Evolutionary conservation across 202 grass and related monocot genomes (phyloP).

Genomic region (Digitaria exilis): DNA sequence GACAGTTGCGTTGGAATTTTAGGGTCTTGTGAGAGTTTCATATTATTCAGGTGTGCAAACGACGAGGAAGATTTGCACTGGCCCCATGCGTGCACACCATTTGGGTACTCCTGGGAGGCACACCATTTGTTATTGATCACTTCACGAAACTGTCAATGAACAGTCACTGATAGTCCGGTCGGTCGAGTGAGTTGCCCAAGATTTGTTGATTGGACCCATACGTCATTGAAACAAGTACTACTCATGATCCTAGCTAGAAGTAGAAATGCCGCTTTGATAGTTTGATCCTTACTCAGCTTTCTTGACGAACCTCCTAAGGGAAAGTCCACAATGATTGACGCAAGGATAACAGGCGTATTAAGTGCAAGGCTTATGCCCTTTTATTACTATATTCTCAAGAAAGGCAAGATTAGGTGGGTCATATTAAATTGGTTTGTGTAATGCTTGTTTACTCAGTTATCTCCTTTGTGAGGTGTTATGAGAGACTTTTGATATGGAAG

Average conservation of each 20-base stretch:
- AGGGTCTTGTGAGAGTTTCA: neutral
- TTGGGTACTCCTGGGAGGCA: too few relatives aligned
- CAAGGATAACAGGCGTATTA: slow-evolving; percentile 13
- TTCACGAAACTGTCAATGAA: neutral
- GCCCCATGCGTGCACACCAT: neutral
- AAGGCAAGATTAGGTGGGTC: slow-evolving; percentile 21
- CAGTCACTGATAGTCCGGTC: neutral
- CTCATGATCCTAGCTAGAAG: neutral
- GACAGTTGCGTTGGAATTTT: neutral
- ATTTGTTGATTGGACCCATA: neutral
- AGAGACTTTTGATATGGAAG: slow-evolving; percentile 3
- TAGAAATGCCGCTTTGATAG: neutral
- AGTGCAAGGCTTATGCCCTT: neutral
- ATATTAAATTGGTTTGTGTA: slow-evolving; percentile 14
- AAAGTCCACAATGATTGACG: slow-evolving; percentile 12
- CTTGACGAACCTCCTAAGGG: neutral
- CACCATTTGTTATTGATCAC: neutral
- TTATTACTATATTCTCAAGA: neutral
- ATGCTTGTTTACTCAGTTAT: slow-evolving; percentile 22
- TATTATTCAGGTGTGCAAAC: neutral
- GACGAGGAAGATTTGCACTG: neutral
- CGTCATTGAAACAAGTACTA: neutral
- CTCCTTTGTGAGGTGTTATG: slow-evolving; percentile 22
- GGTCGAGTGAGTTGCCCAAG: neutral
- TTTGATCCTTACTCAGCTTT: neutral